A percentile compares a stretch with the other conserved stretches of the same genome.
Conservation (phyloP, 1,284 basidiomycete genomes). For the Puccinia brachypodii region DNA sequence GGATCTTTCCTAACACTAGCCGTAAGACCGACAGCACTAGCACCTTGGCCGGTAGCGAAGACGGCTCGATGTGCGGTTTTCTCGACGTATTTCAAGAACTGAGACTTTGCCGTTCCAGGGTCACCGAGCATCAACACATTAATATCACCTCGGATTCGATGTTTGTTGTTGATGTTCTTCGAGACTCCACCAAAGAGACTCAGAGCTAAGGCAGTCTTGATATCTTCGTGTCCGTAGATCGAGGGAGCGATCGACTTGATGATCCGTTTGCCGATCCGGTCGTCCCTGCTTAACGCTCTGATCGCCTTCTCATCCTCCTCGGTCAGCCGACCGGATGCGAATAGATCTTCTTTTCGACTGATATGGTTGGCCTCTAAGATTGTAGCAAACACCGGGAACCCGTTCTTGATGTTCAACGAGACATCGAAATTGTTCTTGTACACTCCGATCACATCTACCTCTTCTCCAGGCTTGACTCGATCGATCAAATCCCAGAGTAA, state of each 20-base stretch:
- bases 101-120: conserved; percentile 96
- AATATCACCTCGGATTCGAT: conserved; percentile 95
- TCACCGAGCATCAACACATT: conserved; percentile 95
- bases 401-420: conserved; percentile 58
- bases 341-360: conserved; percentile 67
- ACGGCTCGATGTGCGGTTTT: conserved; percentile 92
- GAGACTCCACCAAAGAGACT: conserved; percentile 94
- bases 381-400: conserved; percentile 86
- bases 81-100: conserved; percentile 96
- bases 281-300: conserved; percentile 79
- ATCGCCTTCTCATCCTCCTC: conserved; percentile 97
- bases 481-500: conserved; percentile 82
- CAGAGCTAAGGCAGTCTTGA: conserved; percentile 96
- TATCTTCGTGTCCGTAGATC: conserved; percentile 96
- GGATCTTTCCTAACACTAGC: conserved; percentile 95
- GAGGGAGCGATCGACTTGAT: conserved; percentile 91
- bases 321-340: conserved; percentile 67
- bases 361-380: conserved; percentile 70
- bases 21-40: conserved; percentile 95
- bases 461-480: conserved; percentile 87
- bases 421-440: conserved; percentile 94
- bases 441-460: conserved; percentile 91
- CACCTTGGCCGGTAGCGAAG: conserved; percentile 97
- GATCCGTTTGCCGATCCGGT: conserved; percentile 91
- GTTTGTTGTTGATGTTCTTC: conserved; percentile 94